These are phyloP conservation scores for Trapa incisa DNA, from an alignment of 345 rosid species.

Conservation along the genomic window DNA sequence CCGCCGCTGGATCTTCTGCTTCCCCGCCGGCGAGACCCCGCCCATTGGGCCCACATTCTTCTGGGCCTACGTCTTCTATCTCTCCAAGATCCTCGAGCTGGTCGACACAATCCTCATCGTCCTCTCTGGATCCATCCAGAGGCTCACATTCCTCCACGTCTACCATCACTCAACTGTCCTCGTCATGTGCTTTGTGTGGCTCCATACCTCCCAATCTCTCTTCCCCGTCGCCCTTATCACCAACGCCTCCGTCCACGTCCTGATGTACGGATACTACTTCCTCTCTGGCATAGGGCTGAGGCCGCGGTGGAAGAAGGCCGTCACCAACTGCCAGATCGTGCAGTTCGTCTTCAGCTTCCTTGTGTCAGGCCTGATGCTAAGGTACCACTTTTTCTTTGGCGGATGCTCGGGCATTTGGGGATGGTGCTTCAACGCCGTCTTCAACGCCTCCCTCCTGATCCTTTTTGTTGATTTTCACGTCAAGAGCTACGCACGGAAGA, in stretches of 20 bases:
- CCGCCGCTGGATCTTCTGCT: slow-evolving; percentile 32
- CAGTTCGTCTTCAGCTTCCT: slow-evolving; percentile 44
- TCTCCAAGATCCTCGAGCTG: slow-evolving; percentile 50
- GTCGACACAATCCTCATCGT: slow-evolving; percentile 47
- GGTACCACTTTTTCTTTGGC: slow-evolving; percentile 35
- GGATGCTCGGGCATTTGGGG: slow-evolving; percentile 52
- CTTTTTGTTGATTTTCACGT: slow-evolving; percentile 40
- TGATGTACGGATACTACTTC: slow-evolving; percentile 52
- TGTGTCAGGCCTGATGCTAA: slow-evolving; percentile 24
- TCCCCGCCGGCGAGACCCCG: slow-evolving; percentile 24
- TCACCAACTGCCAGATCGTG: slow-evolving; percentile 48
- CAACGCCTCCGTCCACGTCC: slow-evolving; percentile 44
- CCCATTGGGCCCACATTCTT: slow-evolving; percentile 52
- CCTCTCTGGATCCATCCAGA: slow-evolving; percentile 21
- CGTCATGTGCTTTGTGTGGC: slow-evolving; percentile 45
- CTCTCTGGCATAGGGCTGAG: slow-evolving; percentile 32
- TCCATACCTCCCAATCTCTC: slow-evolving; percentile 32
- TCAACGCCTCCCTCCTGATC: slow-evolving; percentile 36
- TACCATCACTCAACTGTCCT: slow-evolving; percentile 58
- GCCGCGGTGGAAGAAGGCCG: slow-evolving; percentile 54
- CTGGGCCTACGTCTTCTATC: slow-evolving; percentile 59
- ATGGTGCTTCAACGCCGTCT: slow-evolving; percentile 45
- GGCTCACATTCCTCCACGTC: slow-evolving; percentile 59
- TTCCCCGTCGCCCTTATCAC: slow-evolving; percentile 42
- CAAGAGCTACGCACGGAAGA: slow-evolving; percentile 25